Base-by-base conservation (phyloP, 768 basidiomycete genomes). In the Hypholoma fasciculare region DNA sequence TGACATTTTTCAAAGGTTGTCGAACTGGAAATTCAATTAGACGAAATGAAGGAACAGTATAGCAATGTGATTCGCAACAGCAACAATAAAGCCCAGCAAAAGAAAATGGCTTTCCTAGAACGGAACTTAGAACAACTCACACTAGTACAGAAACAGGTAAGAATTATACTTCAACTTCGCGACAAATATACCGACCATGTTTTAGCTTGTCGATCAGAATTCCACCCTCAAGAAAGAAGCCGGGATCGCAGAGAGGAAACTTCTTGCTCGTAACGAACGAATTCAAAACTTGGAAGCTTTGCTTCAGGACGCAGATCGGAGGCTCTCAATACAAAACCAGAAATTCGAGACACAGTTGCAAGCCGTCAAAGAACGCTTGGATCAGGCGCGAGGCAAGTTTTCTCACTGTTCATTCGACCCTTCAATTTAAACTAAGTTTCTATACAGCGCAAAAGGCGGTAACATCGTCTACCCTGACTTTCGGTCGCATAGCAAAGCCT, bases 81-180 rank as follows among this genome's bases (percentile, higher is more conserved):
- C 77, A 98, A 98, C 74, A 95, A 90, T 74, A 96, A 96, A 72
- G 94, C 96, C 7, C 97, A 99, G 65, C 94, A 96, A 77, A 96
- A 96, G 85, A 98, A 98, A 84, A 96, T 98, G 91, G 92, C 94
- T 12, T 97, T 98, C 84, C 75, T 99, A 54, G 95, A 98, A 70
- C 90, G 96, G 52, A 99, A 98, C 69, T 78, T 99, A 52, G 96
- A 98, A 68, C 94, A 96, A 69, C 76, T 98, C 63, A 96, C 95
- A 26, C 75, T 93, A 52, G 95, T 98, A 19, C 97, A 98, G 83
- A 97, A 98, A 74, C 95, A 98, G 87, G 96, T 90, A 61, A 80
- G 50, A 52, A 46, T 14, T 27, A 20, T 47, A 52, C 9, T 42
- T 14, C 5, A 51, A 64, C 60, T 42, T 37, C 9, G 27, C 60